Percentiles rank a stretch among this genome's conserved stretches.
Conservation (phyloP, 148 eudicot genomes). For the Amaranthus hypochondriacus region DNA sequence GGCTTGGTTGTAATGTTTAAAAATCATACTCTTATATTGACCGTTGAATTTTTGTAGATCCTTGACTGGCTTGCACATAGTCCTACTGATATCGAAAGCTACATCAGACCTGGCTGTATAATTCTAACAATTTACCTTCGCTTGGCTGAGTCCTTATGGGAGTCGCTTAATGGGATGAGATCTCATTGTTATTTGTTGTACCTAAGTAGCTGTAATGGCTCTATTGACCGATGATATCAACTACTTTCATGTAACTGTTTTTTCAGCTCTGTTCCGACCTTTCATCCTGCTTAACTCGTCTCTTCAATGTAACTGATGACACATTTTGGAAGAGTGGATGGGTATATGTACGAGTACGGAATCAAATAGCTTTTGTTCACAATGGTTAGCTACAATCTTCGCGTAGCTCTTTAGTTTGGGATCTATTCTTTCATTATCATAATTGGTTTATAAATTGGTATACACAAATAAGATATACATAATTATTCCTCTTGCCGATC, state of each 20-base stretch:
- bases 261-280: slow-evolving; percentile 56
- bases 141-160: slow-evolving; percentile 60
- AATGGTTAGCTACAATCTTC: slow-evolving; percentile 45
- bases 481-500: neutral
- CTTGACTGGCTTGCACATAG: slow-evolving; percentile 83
- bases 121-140: slow-evolving; percentile 67
- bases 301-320: slow-evolving; percentile 48
- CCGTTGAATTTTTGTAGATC: slow-evolving; percentile 40
- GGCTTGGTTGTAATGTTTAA: neutral
- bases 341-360: slow-evolving; percentile 60
- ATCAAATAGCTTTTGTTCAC: slow-evolving; percentile 55
- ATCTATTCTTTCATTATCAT: neutral
- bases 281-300: slow-evolving; percentile 51
- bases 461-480: neutral
- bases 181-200: neutral
- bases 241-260: slow-evolving; percentile 16
- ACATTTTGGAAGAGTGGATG: slow-evolving; percentile 86
- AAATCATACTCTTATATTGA: neutral
- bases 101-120: slow-evolving; percentile 87
- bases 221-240: neutral
- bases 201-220: neutral
- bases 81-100: slow-evolving; percentile 86
- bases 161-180: slow-evolving; percentile 73
- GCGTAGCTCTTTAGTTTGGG: neutral
- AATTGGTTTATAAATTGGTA: neutral